Evolutionary conservation across 2,329 filamentous ascomycete genomes (phyloP).

Genomic region (Orbilia brochopaga): DNA sequence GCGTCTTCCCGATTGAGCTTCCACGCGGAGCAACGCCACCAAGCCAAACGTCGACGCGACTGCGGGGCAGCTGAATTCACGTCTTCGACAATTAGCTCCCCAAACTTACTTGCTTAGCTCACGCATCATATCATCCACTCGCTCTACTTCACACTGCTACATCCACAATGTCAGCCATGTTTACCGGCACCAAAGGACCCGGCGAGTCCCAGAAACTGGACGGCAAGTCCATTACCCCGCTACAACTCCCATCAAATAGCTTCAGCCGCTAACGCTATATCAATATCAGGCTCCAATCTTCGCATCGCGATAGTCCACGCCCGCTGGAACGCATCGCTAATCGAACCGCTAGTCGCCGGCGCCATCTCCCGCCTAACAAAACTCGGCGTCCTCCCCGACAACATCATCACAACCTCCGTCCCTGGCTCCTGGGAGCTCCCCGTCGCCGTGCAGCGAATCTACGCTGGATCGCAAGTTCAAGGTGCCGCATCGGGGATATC

Average conservation of each 20-base stretch:
- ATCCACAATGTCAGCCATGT: constrained; percentile 47
- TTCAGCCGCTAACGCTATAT: not conserved
- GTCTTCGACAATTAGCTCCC: no score
- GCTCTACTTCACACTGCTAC: not conserved
- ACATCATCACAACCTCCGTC: constrained; percentile 87
- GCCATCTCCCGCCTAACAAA: constrained; percentile 77
- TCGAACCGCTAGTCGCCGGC: constrained; percentile 81
- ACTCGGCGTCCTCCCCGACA: constrained; percentile 81
- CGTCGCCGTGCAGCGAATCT: constrained; percentile 85
- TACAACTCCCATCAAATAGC: not conserved
- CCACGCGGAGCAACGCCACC: no score
- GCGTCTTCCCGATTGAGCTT: no score
- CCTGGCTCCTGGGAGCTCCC: constrained; percentile 95
- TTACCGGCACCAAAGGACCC: constrained; percentile 54
- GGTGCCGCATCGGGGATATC: constrained; percentile 69
- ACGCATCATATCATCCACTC: no score
- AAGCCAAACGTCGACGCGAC: no score
- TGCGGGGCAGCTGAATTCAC: no score
- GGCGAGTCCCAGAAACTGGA: constrained; percentile 53
- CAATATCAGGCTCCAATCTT: constrained; percentile 67
- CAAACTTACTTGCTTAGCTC: no score
- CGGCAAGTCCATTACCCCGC: constrained; percentile 49
- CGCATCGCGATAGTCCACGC: constrained; percentile 95
- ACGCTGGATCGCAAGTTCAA: constrained; percentile 84
- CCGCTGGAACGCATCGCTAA: constrained; percentile 90